Conservation (phyloP, 164 flowering plant species). For the Hamamelis virginiana region DNA sequence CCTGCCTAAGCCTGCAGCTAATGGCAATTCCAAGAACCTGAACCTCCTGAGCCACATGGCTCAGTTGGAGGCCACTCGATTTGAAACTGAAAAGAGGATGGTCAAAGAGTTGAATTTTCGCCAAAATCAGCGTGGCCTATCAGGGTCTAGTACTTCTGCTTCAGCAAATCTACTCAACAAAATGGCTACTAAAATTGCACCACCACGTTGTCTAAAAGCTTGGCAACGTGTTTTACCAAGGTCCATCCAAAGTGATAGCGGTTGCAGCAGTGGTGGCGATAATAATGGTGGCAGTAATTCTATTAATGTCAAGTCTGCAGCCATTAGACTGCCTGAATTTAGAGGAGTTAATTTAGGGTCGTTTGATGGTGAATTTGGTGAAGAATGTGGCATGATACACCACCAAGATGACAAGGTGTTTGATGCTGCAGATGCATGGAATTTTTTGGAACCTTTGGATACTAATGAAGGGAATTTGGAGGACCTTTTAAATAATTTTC, state of each 20-base stretch:
- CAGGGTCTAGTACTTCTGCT: neutral
- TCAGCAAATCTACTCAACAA: constrained; percentile 9
- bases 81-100: constrained; percentile 60
- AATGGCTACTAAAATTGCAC: constrained; percentile 1
- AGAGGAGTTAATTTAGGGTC: neutral
- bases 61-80: constrained; percentile 62
- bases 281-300: neutral
- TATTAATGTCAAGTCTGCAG: too few relatives aligned
- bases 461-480: neutral
- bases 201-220: neutral
- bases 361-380: neutral
- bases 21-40: constrained; percentile 31
- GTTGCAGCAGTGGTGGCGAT: too few relatives aligned
- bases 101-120: constrained; percentile 46
- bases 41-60: constrained; percentile 61
- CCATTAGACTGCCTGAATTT: too few relatives aligned
- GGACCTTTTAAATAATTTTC: neutral
- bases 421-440: neutral
- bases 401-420: neutral
- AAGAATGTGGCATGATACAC: neutral
- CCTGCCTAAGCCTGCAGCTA: too few relatives aligned
- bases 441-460: neutral
- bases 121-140: neutral
- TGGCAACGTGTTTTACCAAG: too few relatives aligned
- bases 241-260: too few relatives aligned